phyloP scores from a whole-genome alignment of 1,139 yeast genomes.

The Taphrina betulina region DNA sequence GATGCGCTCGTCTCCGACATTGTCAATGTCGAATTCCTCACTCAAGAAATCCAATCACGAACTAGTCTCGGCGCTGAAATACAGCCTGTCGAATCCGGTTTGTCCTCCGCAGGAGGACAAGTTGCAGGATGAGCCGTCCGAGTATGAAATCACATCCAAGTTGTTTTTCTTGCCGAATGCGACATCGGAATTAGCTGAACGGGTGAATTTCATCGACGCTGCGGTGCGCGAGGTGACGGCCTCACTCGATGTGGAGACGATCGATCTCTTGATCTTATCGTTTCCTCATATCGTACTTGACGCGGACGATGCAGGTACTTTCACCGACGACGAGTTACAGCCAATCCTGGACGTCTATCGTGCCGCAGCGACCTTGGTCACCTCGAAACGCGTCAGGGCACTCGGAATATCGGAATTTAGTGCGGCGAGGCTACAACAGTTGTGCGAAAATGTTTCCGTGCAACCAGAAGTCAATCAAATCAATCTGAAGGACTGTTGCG shows the following conservation, averaged over 20 bases:
- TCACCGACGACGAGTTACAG: slow-evolving; percentile 8
- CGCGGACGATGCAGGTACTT: slow-evolving; percentile 30
- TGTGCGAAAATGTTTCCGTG: slow-evolving; percentile 1
- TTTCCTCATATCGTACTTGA: slow-evolving; percentile 33
- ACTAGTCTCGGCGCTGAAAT: slow-evolving; percentile 9
- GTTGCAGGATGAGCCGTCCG: slow-evolving; percentile 22
- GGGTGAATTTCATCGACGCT: not conserved
- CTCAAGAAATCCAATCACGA: slow-evolving; percentile 14
- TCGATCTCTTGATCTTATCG: slow-evolving; percentile 25
- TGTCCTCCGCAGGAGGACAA: not conserved
- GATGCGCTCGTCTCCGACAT: slow-evolving; percentile 16
- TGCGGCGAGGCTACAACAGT: slow-evolving; percentile 16
- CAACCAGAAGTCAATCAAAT: slow-evolving; percentile 33
- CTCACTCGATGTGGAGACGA: not conserved
- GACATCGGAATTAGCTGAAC: not conserved
- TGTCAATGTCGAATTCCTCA: slow-evolving; percentile 12
- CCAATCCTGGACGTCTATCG: slow-evolving; percentile 2
- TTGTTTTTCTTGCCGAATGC: slow-evolving; percentile 24
- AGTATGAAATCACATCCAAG: slow-evolving; percentile 26
- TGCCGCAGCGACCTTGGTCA: slow-evolving; percentile 10
- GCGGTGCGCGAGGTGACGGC: slow-evolving; percentile 4
- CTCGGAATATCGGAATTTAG: slow-evolving; percentile 31
- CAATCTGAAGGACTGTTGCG: slow-evolving; percentile 39
- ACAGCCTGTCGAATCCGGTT: slow-evolving; percentile 11
- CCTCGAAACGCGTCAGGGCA: slow-evolving; percentile 4